Percentiles rank a stretch among this genome's conserved stretches.
Conservation (phyloP, 225 moss, liverwort and hornwort species). For the Rhytidiadelphus loreus region DNA sequence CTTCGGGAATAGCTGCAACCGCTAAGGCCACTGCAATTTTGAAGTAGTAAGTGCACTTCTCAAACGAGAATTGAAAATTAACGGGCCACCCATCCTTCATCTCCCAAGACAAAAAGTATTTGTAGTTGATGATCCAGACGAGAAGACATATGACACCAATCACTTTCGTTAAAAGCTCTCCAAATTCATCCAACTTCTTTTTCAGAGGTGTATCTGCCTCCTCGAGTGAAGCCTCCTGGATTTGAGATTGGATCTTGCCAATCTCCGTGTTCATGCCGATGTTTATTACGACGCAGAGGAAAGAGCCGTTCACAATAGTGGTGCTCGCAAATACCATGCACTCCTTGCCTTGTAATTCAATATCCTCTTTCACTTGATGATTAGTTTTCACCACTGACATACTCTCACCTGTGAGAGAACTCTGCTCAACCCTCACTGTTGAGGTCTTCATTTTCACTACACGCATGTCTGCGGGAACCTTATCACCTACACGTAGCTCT, state of each 20-base stretch:
- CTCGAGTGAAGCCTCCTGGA: slow-evolving; percentile 84
- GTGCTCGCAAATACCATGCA: slow-evolving; percentile 80
- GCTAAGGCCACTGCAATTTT: slow-evolving; percentile 96
- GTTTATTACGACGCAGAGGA: slow-evolving; percentile 46
- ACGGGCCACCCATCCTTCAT: slow-evolving; percentile 43
- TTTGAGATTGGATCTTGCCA: slow-evolving; percentile 93
- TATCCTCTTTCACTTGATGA: slow-evolving; percentile 54
- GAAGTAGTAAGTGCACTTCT: slow-evolving; percentile 94
- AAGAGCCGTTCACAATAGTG: slow-evolving; percentile 80
- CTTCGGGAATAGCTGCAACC: slow-evolving; percentile 94
- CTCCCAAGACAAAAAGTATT: slow-evolving; percentile 87
- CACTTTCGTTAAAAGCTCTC: slow-evolving; percentile 72
- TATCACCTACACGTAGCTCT: slow-evolving; percentile 87
- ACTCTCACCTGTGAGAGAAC: slow-evolving; percentile 89
- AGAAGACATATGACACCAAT: slow-evolving; percentile 84
- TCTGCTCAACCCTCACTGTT: slow-evolving; percentile 77
- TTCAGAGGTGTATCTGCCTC: slow-evolving; percentile 86
- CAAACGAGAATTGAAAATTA: slow-evolving; percentile 75
- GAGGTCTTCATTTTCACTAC: slow-evolving; percentile 66
- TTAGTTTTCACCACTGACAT: slow-evolving; percentile 81
- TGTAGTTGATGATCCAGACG: slow-evolving; percentile 97
- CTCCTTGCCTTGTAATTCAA: slow-evolving; percentile 89
- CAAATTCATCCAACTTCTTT: slow-evolving; percentile 92
- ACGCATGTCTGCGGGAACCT: slow-evolving; percentile 94
- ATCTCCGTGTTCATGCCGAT: slow-evolving; percentile 93